Base-by-base conservation (phyloP, 768 basidiomycete genomes). In the Boletus pseudo-olivaceus region DNA sequence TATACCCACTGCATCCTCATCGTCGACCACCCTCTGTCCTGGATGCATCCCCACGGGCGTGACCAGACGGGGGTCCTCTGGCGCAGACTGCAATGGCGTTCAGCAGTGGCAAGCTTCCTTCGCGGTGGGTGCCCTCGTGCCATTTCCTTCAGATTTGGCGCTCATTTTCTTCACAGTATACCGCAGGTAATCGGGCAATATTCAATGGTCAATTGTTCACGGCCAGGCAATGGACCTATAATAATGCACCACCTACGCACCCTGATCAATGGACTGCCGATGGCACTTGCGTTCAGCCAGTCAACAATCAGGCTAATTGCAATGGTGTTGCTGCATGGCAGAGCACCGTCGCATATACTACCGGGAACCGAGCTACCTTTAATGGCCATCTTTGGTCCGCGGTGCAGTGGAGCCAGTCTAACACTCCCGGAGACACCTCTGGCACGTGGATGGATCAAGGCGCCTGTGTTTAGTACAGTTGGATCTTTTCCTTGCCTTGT, bases 151-250 rank as follows among this genome's bases (percentile, higher is more conserved):
- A 12, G 0, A 15, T 2, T 1, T 0, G 32, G 5, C 9, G 15
- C 46, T 62, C 20, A 69, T 32, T 8, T 11, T 2, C 5, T 7
- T 11, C 2, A 2, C 14, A 71, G 70, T 71, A 71, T 5, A 34
- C 17, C 5, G 56, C 67, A 2, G 69, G 67, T 2, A n/a, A 58
- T 0, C 38, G 42, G 34, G 69, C 47, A 5, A 67, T 71, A 6
- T 71, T 43, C 11, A 56, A 59, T 12, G 41, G 47, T 1, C 58
- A 63, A 1, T 7, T 71, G 33, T 69, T 17, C 33, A 63, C 59
- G 2, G 67, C 67, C 14, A 61, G 4, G 7, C 69, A 69, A 9
- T 69, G 67, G 69, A 61, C 58, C 0, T 69, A 49, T 4, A 51
- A 67, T 43, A 69, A 58, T 2, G 47, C 49, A 0, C 69, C 67